These are phyloP conservation scores for Apiospora arundinis DNA, from an alignment of 2,329 filamentous ascomycete species.

Conservation along the genomic window DNA sequence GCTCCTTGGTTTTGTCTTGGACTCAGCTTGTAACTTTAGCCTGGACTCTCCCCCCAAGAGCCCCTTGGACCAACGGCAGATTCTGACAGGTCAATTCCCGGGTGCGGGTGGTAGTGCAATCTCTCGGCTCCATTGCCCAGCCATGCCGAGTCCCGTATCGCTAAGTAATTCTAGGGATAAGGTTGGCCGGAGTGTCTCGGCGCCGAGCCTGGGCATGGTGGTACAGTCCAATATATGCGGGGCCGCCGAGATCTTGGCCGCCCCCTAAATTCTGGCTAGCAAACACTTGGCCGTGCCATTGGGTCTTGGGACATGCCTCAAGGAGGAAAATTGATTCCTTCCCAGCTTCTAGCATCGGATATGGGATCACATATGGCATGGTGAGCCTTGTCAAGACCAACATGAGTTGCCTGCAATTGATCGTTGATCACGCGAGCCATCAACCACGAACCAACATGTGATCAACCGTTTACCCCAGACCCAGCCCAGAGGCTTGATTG, in stretches of 20 bases:
- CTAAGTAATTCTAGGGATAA: not conserved
- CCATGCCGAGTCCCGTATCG: slow-evolving; percentile 6
- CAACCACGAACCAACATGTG: not conserved
- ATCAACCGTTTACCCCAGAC: not conserved
- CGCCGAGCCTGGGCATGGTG: slow-evolving; percentile 17
- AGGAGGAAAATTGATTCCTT: not conserved
- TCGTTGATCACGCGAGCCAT: not conserved
- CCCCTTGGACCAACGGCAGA: not conserved
- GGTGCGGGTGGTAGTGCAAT: not conserved
- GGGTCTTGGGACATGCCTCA: slow-evolving; percentile 12
- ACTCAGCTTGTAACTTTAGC: not conserved
- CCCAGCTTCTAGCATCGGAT: too few species aligned
- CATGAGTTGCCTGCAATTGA: not conserved
- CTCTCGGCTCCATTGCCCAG: slow-evolving; percentile 20
- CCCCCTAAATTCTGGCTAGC: not conserved
- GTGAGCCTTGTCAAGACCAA: not conserved
- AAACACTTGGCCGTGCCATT: not conserved
- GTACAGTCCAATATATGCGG: not conserved
- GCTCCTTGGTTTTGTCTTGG: not conserved
- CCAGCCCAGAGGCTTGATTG: not conserved
- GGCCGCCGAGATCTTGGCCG: slow-evolving; percentile 9
- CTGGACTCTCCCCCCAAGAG: not conserved
- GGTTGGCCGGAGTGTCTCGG: not conserved
- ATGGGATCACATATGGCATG: not conserved
- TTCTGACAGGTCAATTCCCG: not conserved